Base-by-base conservation (phyloP, 2,329 filamentous ascomycete genomes). In the Colletotrichum plurivorum region DNA sequence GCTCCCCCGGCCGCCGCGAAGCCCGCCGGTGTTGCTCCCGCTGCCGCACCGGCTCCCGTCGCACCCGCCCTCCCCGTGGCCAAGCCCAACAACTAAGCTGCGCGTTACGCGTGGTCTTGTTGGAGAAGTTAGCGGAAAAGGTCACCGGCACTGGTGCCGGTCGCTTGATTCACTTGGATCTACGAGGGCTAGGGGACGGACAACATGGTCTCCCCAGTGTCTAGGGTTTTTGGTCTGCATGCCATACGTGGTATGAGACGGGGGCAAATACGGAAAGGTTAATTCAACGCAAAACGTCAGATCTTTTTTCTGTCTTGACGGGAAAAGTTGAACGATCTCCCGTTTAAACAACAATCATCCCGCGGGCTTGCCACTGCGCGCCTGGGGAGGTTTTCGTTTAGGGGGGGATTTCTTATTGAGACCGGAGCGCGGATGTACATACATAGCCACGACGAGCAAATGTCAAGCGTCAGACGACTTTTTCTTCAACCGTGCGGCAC, bases 11-110 rank as follows among this genome's bases (percentile, higher is more conserved):
- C 54, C 15, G 56, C 63, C 0, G 64, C 64, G 15, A 49, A 49
- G 13, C 57, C 64, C 36, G 51, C 64, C 0, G 41, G 36, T 31
- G 31, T 39, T 36, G 59, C 64, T 36, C 59, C 64, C 36, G 65
- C 65, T 36, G 61, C 65, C 3, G 62, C 54, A 3, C 66, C 62
- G 4, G 66, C 66, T 12, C 66, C 66, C n/a, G 66, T 60, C 25
- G 55, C 66, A 13, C 61, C 66, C 15, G 66, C 31, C n/a, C 22
- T 60, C 9, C 66, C 66, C 12, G 66, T 52, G 10, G 59, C 31
- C 49, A 61, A 66, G 45, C 56, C 48, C 18, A 66, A 66, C 18
- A 66, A 66, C 49, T 69, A 27, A 61, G 55, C 36, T 55, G 15
- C 8, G 18, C 57, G 48, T 27, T 41, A 43, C 16, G 25, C 20